phyloP scores from a whole-genome alignment of 306 rosid species.

The Gillenia trifoliata region DNA sequence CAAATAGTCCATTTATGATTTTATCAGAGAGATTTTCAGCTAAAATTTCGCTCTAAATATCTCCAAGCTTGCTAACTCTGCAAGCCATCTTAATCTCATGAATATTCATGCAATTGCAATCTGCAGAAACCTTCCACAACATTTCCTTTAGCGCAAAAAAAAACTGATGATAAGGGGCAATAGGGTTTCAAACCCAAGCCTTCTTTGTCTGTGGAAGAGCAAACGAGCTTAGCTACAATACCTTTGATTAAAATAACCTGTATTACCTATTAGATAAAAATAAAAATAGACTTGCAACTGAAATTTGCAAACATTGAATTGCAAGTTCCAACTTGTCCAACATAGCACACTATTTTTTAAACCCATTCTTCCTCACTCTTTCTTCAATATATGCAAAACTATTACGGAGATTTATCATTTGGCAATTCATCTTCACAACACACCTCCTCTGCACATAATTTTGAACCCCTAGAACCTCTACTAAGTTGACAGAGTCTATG shows the following conservation, averaged over 20 bases:
- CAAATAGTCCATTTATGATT: background rate
- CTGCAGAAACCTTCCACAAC: background rate
- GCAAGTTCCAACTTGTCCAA: background rate
- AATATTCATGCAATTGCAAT: background rate
- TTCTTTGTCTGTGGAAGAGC: background rate
- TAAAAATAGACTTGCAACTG: background rate
- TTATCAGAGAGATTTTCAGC: background rate
- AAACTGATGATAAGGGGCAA: background rate
- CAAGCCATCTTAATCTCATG: background rate
- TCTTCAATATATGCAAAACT: background rate
- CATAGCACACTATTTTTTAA: background rate
- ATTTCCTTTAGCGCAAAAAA: background rate
- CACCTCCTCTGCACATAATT: background rate
- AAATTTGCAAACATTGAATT: background rate
- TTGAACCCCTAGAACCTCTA: background rate
- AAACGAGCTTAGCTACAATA: background rate
- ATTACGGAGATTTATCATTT: background rate
- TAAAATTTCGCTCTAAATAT: background rate
- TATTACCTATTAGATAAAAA: background rate
- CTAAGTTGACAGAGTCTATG: background rate
- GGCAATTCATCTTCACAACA: background rate
- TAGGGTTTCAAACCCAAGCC: background rate
- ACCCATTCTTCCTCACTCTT: background rate
- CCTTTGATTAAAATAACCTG: background rate
- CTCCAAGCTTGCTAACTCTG: background rate